These are phyloP conservation scores for Aspergillus hancockii DNA, from an alignment of 495 filamentous ascomycete genomes.

Conservation along the genomic window DNA sequence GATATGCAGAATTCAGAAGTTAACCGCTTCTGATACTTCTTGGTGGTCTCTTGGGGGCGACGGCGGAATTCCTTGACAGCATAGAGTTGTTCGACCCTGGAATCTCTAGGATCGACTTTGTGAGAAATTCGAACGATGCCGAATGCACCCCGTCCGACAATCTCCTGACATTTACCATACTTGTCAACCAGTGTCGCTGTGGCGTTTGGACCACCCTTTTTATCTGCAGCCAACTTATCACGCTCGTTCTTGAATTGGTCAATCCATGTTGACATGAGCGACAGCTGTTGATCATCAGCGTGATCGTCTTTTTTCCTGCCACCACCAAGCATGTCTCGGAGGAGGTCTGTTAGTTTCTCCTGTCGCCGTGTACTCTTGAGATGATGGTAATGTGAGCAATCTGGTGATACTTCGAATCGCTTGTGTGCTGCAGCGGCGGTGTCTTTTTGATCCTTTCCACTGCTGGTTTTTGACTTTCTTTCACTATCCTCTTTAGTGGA, in stretches of 20 bases:
- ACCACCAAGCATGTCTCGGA: constrained; percentile 75
- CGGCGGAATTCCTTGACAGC: constrained; percentile 98
- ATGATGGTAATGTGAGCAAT: constrained; percentile 78
- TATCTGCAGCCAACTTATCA: constrained; percentile 72
- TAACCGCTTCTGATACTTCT: constrained; percentile 96
- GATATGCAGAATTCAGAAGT: constrained; percentile 99
- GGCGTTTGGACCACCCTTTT: constrained; percentile 73
- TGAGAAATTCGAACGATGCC: constrained; percentile 98
- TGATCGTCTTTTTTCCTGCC: constrained; percentile 68
- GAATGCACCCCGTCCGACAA: constrained; percentile 96
- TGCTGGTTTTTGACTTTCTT: constrained; percentile 33
- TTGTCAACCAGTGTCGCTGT: constrained; percentile 89
- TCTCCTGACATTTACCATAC: constrained; percentile 98
- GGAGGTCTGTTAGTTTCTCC: constrained; percentile 92
- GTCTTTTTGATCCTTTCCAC: constrained; percentile 47
- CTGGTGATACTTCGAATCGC: constrained; percentile 60
- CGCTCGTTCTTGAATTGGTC: constrained; percentile 89
- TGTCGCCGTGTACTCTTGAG: constrained; percentile 86
- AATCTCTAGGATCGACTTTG: constrained; percentile 82
- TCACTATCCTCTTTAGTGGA: constrained; percentile 41
- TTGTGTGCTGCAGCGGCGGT: constrained; percentile 36
- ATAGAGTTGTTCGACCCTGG: constrained; percentile 83
- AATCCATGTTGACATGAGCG: constrained; percentile 93
- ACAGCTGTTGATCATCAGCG: constrained; percentile 78
- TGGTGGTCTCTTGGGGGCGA: constrained; percentile 86